These are phyloP conservation scores for Stagonosporopsis rhizophila DNA, from an alignment of 2,329 filamentous ascomycete genomes.

Conservation along the genomic window DNA sequence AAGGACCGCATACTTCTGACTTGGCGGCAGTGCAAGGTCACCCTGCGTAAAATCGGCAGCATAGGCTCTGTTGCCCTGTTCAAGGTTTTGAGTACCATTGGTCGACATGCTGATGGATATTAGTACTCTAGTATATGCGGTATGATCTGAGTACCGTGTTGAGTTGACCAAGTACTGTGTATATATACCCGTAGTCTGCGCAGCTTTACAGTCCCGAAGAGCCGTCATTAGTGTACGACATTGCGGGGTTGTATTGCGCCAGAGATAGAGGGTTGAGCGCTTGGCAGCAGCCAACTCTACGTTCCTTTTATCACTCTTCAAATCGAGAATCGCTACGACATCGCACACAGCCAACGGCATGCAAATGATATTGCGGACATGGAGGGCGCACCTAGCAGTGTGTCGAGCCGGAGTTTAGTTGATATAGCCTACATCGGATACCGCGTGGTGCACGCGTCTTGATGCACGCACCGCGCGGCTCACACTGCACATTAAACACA, in stretches of 20 bases:
- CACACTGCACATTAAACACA: neutral
- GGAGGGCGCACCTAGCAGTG: neutral
- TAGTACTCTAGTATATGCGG: neutral
- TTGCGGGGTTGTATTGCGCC: constrained; percentile 29
- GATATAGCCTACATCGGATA: neutral
- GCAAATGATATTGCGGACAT: neutral
- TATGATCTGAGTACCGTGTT: constrained; percentile 8
- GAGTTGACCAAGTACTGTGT: too few relatives aligned
- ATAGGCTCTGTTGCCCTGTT: constrained; percentile 65
- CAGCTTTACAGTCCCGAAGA: neutral
- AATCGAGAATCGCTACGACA: neutral
- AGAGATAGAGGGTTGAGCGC: neutral
- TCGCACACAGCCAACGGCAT: neutral
- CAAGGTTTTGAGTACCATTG: constrained; percentile 62
- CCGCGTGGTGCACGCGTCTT: neutral
- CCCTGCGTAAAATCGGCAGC: constrained; percentile 69
- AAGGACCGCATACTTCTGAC: constrained; percentile 72
- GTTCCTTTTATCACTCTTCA: neutral
- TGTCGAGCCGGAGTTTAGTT: neutral
- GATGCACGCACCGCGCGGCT: neutral
- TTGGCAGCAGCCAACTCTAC: constrained; percentile 1
- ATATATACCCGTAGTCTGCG: neutral
- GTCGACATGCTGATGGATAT: constrained; percentile 48
- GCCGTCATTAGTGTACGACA: constrained; percentile 16
- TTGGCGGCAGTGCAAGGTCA: constrained; percentile 70